phyloP scores from a whole-genome alignment of 257 asterid species.

The Solanum medicagineum region DNA sequence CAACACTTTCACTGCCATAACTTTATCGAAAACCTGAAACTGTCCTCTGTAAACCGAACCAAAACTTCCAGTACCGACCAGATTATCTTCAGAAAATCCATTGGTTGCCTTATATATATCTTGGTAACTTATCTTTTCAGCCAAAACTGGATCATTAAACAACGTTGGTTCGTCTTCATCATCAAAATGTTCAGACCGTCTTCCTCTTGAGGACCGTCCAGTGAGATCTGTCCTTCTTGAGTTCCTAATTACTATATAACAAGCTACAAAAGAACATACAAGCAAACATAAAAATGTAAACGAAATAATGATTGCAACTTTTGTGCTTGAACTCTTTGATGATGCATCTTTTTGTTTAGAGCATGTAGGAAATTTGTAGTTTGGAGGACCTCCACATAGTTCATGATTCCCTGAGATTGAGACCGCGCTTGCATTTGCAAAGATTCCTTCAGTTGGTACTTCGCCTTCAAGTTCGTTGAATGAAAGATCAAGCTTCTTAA shows the following conservation, averaged over 20 bases:
- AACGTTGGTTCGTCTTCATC: background rate
- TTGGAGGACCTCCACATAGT: conserved; percentile 23
- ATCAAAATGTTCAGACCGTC: background rate
- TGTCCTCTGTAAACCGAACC: conserved; percentile 23
- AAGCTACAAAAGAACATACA: background rate
- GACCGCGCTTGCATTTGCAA: conserved; percentile 13
- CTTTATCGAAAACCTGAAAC: background rate
- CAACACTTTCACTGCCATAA: conserved; percentile 21
- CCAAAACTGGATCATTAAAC: background rate
- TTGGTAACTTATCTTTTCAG: conserved; percentile 3
- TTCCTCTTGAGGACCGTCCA: background rate
- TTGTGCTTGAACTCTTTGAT: background rate
- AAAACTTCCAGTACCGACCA: conserved; percentile 26
- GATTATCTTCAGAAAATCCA: conserved; percentile 17
- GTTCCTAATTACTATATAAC: background rate
- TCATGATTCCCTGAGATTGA: conserved; percentile 13
- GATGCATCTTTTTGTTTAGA: background rate
- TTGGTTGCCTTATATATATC: conserved; percentile 14
- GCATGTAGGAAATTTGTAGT: conserved; percentile 9
- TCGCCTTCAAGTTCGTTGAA: conserved; percentile 22
- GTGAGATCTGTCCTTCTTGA: background rate
- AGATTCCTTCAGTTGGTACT: conserved; percentile 19
- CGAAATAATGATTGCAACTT: background rate
- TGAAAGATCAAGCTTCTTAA: conserved; percentile 22
- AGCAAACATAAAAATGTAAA: background rate